Base-by-base conservation (phyloP, 2,329 filamentous ascomycete genomes). In the Pseudonectria buxi region DNA sequence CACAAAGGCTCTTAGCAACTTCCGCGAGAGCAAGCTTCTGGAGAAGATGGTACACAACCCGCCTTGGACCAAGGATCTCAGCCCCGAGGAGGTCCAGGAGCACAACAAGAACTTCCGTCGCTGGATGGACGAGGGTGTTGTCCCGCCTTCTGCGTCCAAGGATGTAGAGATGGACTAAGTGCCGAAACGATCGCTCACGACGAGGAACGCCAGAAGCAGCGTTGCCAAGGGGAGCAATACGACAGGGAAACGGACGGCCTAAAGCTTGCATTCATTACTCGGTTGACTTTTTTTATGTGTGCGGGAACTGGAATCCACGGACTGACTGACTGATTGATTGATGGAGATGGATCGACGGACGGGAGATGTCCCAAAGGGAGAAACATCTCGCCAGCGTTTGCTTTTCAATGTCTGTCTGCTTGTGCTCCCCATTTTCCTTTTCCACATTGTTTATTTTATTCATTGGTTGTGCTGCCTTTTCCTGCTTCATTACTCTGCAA, bases 1-100 rank as follows among this genome's bases (percentile, higher is more conserved):
- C 47, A 59, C 85, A 66, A 72, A 74, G 56, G 58, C 61, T 6
- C 49, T 67, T 11, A 62, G 57, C 32, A 76, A 82, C 40, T 76
- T 83, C 62, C 83, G 86, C 15, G 73, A 85, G 44, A 68, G 68
- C 48, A 84, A 78, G 58, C 65, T 89, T 55, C 74, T 76, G 44
- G 83, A 92, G 71, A 92, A 90, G 70, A 69, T 87, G 59, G 78
- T 94, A 44, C 82, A 82, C 63, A 84, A 89, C 70, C 81, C 82
- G 40, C 75, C 85, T 43, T 90, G 88, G 63, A 71, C 94, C 59
- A 78, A 86, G 61, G 84, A 86, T 36, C 68, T 86, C 62, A 83
- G 82, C 58, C 83, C 86, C 62, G 84, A 84, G 46, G 76, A 83
- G 51, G 79, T 83, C n/a, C 70, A 83, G 55, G 76, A 82, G 59